Evolutionary conservation across 345 rosid genomes (phyloP).

Genomic region (Excoecaria agallocha): DNA sequence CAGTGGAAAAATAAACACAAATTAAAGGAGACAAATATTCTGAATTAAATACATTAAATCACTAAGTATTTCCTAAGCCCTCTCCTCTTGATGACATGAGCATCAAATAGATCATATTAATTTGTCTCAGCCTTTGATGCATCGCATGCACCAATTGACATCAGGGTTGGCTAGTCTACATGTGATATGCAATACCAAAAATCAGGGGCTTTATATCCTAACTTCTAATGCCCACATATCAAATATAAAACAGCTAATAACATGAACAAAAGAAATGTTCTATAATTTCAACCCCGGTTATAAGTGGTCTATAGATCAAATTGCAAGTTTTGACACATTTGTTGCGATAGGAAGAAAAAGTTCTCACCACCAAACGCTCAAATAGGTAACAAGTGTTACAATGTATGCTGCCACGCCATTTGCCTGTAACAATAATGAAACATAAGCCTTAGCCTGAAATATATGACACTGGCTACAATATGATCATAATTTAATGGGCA

Average conservation of each 20-base stretch:
- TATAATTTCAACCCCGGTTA: neutral
- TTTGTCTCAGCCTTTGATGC: neutral
- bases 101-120: neutral
- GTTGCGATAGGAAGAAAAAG: constrained; percentile 17
- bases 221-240: neutral
- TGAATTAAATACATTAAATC: neutral
- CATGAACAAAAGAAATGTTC: neutral
- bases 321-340: neutral
- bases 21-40: neutral
- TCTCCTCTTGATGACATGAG: neutral
- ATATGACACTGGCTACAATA: neutral
- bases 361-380: constrained; percentile 94
- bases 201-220: neutral
- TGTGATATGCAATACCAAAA: neutral
- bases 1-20: neutral
- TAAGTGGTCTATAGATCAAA: neutral
- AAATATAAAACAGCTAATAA: neutral
- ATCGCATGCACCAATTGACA: neutral
- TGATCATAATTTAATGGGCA: neutral
- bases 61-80: neutral
- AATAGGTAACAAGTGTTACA: constrained; percentile 71
- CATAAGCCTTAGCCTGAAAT: constrained; percentile 12
- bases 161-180: neutral
- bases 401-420: constrained; percentile 84
- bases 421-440: constrained; percentile 52